Conservation (phyloP, 2,329 filamentous ascomycete genomes). For the Phialemoniopsis sp. region DNA sequence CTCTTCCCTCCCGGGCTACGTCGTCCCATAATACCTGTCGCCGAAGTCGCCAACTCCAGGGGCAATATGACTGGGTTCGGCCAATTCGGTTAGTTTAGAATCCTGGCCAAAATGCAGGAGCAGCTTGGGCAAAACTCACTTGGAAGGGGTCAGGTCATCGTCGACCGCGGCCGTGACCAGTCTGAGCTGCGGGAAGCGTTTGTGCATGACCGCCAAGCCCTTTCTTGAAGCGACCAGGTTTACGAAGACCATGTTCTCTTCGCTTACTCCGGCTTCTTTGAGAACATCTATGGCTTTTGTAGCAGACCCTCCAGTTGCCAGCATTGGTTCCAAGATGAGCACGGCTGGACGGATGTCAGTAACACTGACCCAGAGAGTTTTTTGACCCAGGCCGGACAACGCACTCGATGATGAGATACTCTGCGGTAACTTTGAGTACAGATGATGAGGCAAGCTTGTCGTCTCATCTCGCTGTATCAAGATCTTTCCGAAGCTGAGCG, state of each 20-base stretch:
- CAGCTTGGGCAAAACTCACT: no score
- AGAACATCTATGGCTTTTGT: constrained; percentile 12
- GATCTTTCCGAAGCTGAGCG: constrained; percentile 23
- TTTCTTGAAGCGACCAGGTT: constrained; percentile 19
- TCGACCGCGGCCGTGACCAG: no score
- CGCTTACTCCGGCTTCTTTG: constrained; percentile 10
- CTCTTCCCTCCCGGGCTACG: no score
- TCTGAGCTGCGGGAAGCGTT: constrained; percentile 12
- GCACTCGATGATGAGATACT: constrained; percentile 7
- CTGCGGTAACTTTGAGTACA: constrained; percentile 22
- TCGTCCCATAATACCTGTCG: constrained; percentile 21
- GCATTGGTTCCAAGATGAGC: constrained; percentile 15
- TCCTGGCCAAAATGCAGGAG: no score
- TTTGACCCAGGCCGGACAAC: no score
- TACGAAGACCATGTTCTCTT: constrained; percentile 20
- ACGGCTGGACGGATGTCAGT: constrained; percentile 10
- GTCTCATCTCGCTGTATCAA: constrained; percentile 25
- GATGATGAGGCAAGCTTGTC: constrained; percentile 18
- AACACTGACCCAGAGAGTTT: no score
- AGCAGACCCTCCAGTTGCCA: constrained; percentile 16
- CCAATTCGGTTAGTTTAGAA: constrained; percentile 9
- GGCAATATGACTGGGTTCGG: constrained; percentile 23
- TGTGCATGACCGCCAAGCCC: constrained; percentile 13
- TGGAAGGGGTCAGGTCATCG: no score
- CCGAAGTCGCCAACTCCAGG: constrained; percentile 31